phyloP scores from a whole-genome alignment of 495 filamentous ascomycete genomes.

The Eremomyces bilateralis region DNA sequence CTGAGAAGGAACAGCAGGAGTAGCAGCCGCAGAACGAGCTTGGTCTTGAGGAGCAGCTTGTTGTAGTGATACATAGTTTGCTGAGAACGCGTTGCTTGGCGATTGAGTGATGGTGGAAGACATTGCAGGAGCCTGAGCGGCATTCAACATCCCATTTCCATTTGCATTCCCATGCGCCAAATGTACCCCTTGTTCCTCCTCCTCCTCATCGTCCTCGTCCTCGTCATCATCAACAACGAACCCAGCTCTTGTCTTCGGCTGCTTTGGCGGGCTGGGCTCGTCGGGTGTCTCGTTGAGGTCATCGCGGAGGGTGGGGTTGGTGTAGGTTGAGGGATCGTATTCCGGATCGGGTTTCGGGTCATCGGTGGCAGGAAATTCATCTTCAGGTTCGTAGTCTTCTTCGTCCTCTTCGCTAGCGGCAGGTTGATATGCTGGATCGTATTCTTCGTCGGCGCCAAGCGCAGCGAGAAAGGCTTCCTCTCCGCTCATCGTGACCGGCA shows the following conservation, averaged over 20 bases:
- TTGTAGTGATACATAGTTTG: slow-evolving; percentile 18
- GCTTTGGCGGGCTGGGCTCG: slow-evolving; percentile 10
- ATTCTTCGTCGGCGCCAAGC: slow-evolving; percentile 5
- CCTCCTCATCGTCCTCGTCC: slow-evolving; percentile 24
- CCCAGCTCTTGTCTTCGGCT: slow-evolving; percentile 53
- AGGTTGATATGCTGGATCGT: slow-evolving; percentile 3
- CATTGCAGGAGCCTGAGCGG: slow-evolving; percentile 8
- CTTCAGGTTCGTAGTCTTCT: too few species aligned
- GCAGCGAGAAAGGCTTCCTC: neutral
- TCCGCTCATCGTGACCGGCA: too few species aligned
- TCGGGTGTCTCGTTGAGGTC: neutral
- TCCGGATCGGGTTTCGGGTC: too few species aligned
- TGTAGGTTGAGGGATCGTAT: slow-evolving; percentile 18
- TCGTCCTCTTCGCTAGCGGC: slow-evolving; percentile 14
- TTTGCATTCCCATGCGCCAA: too few species aligned
- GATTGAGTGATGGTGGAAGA: too few species aligned
- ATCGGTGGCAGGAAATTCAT: too few species aligned
- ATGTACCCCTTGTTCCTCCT: slow-evolving; percentile 7
- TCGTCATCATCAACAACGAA: slow-evolving; percentile 52
- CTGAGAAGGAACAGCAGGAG: slow-evolving; percentile 28
- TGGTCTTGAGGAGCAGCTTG: slow-evolving; percentile 28
- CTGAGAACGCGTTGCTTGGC: too few species aligned
- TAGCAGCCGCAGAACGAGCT: slow-evolving; percentile 35
- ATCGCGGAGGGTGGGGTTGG: slow-evolving; percentile 1
- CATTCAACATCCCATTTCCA: slow-evolving; percentile 16